A percentile compares a stretch with the other conserved stretches of the same genome.
phyloP scores from a whole-genome alignment of 768 basidiomycete species.

The Trametes gibbosa region DNA sequence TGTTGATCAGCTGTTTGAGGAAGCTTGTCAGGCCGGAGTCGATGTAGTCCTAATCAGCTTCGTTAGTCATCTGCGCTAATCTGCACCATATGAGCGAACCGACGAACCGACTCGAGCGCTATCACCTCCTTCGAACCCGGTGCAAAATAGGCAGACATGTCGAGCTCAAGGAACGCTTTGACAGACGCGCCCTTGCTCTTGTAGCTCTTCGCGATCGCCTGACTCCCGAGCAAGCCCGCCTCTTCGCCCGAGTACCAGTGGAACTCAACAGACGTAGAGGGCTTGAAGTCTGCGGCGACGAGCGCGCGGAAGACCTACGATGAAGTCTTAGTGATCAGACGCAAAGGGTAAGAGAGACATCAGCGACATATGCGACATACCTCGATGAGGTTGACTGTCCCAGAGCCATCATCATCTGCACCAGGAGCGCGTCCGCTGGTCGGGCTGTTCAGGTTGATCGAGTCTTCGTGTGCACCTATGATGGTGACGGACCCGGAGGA shows the following conservation, averaged over 20 bases:
- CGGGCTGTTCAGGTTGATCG: slow-evolving; percentile 15
- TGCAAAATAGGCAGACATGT: slow-evolving; percentile 39
- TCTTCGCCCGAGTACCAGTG: slow-evolving; percentile 49
- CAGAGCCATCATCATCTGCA: slow-evolving; percentile 46
- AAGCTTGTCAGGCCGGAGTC: slow-evolving; percentile 40
- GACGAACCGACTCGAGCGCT: slow-evolving; percentile 3
- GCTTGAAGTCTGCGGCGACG: slow-evolving; percentile 40
- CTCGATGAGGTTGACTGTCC: slow-evolving; percentile 45
- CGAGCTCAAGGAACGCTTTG: slow-evolving; percentile 30
- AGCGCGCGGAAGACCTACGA: slow-evolving; percentile 34
- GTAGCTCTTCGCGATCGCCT: slow-evolving; percentile 46
- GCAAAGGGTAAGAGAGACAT: neutral
- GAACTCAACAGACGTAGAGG: slow-evolving; percentile 43
- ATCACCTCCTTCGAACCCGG: slow-evolving; percentile 8
- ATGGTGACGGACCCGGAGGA: slow-evolving; percentile 25
- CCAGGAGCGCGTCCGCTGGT: slow-evolving; percentile 28
- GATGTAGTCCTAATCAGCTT: slow-evolving; percentile 25
- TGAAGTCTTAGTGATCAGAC: neutral
- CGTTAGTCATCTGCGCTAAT: neutral
- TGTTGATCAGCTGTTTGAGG: slow-evolving; percentile 39
- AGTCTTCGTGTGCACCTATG: slow-evolving; percentile 33
- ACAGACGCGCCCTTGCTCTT: slow-evolving; percentile 34
- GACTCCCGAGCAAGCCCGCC: slow-evolving; percentile 38
- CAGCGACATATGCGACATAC: slow-evolving; percentile 9
- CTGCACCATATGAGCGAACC: too few species aligned